These are phyloP conservation scores for Neonectria magnoliae DNA, from an alignment of 2,329 filamentous ascomycete genomes.

Conservation along the genomic window DNA sequence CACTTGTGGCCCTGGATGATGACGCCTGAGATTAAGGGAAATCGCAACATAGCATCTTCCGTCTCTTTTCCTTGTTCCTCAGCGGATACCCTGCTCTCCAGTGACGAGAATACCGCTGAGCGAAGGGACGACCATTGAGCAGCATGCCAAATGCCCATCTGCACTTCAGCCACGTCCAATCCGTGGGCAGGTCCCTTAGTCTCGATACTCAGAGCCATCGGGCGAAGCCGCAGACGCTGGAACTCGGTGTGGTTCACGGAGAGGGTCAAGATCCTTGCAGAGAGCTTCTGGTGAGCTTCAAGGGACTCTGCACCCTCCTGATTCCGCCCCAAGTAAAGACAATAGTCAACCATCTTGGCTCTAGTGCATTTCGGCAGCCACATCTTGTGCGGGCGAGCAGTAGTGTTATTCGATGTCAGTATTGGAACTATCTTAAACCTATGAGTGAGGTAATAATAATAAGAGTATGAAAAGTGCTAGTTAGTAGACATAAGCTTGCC, in stretches of 20 bases:
- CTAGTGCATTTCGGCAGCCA: background rate
- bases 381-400: background rate
- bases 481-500: too few relatives aligned
- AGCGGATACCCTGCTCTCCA: too few relatives aligned
- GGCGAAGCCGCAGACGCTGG: conserved; percentile 1
- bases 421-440: too few relatives aligned
- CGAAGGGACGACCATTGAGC: conserved; percentile 13
- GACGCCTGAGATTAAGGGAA: too few relatives aligned
- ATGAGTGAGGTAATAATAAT: too few relatives aligned
- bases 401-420: background rate
- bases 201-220: conserved; percentile 14
- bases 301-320: background rate
- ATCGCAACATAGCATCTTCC: too few relatives aligned
- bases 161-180: conserved; percentile 2
- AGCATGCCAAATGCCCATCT: conserved; percentile 19
- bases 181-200: conserved; percentile 6
- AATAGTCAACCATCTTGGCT: conserved; percentile 9
- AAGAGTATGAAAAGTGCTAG: too few relatives aligned
- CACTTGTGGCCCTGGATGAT: too few relatives aligned
- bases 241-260: conserved; percentile 18
- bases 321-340: background rate
- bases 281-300: background rate
- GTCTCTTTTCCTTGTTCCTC: too few relatives aligned
- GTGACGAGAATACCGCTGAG: background rate
- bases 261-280: background rate